Evolutionary conservation across 345 rosid genomes (phyloP).

Genomic region (Citrus sp.): DNA sequence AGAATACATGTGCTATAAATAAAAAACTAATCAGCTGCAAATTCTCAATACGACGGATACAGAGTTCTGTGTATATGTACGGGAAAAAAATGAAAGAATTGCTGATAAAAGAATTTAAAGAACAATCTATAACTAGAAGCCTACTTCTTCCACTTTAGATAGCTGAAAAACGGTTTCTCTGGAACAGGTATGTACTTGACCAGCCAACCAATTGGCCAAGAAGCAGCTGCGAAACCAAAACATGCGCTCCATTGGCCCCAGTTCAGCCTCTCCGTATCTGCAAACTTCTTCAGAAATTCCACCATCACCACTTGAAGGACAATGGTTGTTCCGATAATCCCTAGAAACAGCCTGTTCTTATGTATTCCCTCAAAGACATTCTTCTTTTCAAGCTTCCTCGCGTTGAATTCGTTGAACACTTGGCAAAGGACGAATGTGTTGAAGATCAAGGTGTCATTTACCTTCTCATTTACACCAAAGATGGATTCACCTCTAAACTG

Average conservation of each 20-base stretch:
- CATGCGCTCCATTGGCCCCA: conserved; percentile 72
- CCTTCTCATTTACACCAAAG: conserved; percentile 44
- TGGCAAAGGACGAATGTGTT: conserved; percentile 71
- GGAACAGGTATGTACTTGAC: conserved; percentile 66
- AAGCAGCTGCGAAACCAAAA: conserved; percentile 43
- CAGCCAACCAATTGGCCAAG: conserved; percentile 74
- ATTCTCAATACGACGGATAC: too few relatives aligned
- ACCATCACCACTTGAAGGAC: conserved; percentile 70
- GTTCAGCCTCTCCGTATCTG: conserved; percentile 62
- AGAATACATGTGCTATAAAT: neutral
- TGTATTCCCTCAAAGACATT: conserved; percentile 66
- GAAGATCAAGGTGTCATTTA: conserved; percentile 64
- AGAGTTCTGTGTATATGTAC: too few relatives aligned
- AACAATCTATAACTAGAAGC: neutral
- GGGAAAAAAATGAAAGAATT: neutral
- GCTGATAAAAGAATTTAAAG: too few relatives aligned
- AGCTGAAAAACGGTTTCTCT: conserved; percentile 42
- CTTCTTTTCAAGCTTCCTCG: conserved; percentile 70
- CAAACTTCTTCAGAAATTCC: conserved; percentile 68
- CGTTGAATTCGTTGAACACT: conserved; percentile 79
- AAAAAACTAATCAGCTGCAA: neutral
- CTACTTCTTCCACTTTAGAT: conserved; percentile 28
- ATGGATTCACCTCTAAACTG: conserved; percentile 64
- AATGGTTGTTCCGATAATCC: conserved; percentile 48
- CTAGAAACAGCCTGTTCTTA: conserved; percentile 60